Base-by-base conservation (phyloP, 306 rosid species). In the Sicyos baderoa region DNA sequence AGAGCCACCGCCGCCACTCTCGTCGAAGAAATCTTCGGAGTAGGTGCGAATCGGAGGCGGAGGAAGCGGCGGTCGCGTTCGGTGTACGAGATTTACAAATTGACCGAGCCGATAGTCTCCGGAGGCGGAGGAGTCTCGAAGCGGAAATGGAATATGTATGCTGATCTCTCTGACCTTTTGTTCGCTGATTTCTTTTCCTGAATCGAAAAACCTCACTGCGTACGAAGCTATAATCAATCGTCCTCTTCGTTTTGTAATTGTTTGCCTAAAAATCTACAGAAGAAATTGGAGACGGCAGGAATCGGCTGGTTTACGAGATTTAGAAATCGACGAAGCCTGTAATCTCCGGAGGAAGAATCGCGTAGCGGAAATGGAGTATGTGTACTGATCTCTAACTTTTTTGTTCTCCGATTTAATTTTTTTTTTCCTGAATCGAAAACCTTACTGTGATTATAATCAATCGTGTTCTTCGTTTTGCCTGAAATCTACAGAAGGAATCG, bases 61-160 rank as follows among this genome's bases (percentile, higher is more conserved):
- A 37, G 44, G 44, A 37, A 37, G 44, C 44, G 1, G 9, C 53
- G 71, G 56, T 67, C 55, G 71, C 71, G 71, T 22, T 67, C 71
- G 14, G 71, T 67, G 22, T 45, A 67, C 55, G 71, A 67, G 56
- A 67, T 67, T 67, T 67, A 67, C 71, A 67, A 67, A 49, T 67
- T 67, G 71, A 67, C 71, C 40, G 23, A 67, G 56, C 71, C 55
- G 23, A 18, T 67, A 2, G 22, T 67, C 42, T 42, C 22, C 15
- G 29, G 55, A 66, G 21, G n/a, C n/a, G n/a, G 55, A 13, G 10
- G 55, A 66, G 40, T 62, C 68, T 22, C 17, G 9, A 6, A 37
- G 51, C 51, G 68, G 23, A 56, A 37, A 62, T 62, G 27, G 68
- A 40, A 6, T 63, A 18, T 40, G 51, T 37, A 18, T 57, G 0